Base-by-base conservation (phyloP, 164 flowering plant species). In the Tetrastigma voinierianum region DNA sequence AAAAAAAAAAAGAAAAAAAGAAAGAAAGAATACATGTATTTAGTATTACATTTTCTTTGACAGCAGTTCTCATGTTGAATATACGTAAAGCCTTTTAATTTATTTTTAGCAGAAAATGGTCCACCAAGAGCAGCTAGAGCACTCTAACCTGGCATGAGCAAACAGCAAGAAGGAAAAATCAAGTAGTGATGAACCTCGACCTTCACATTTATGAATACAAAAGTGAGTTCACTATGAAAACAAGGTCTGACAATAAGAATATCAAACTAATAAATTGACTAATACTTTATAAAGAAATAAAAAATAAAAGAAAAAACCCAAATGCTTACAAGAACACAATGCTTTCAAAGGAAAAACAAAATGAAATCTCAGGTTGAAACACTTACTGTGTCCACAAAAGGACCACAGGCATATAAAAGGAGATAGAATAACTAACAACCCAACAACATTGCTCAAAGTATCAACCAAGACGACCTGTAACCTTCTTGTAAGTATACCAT, bases 401-500 rank as follows among this genome's bases (percentile, higher is more conserved):
- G n/a, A n/a, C n/a, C n/a, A n/a, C 13, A 57, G 2, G 1, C 60
- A 57, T 12, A 20, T 1, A 11, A 14, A n/a, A 20, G 24, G 40
- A 21, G 10, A 53, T 16, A 17, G 10, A 53, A 53, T 1, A 53
- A 16, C 0, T 19, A 16, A 9, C n/a, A 53, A 16, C 57, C 16
- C 57, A 53, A 9, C 5, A 18, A 24, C 60, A 25, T 13, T 20
- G 40, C 25, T 23, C 23, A 23, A 65, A 3, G 40, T 32, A 17
- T 75, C 74, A 70, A 8, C 48, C 20, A 10, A 62, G 15, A 0
- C 20, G 52, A 1, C 75, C 69, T 1, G 59, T 65, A 0, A 68
- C 60, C 62, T 72, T 78, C 71, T 78, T 78, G 74, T 78, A 72
- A 1, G 67, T 75, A 49, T 72, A 78, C 67, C 72, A 46, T 52